phyloP scores from a whole-genome alignment of 2,329 filamentous ascomycete genomes.

The Pseudogymnoascus sp. region DNA sequence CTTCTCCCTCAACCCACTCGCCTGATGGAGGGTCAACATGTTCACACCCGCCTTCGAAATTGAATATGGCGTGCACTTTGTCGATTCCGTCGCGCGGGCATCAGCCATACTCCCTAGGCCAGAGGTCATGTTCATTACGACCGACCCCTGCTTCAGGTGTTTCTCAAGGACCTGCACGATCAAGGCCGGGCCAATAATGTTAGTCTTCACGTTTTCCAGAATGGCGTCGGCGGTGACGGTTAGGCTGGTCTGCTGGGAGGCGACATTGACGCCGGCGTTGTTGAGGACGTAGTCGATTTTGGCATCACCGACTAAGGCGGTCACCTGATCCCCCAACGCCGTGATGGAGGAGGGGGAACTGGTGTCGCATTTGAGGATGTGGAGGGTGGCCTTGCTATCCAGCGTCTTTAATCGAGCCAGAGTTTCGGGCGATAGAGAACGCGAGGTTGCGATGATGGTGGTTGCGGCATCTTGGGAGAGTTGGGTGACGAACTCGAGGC shows the following conservation, averaged over 20 bases:
- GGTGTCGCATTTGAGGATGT: slow-evolving; percentile 36
- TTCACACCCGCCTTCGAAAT: slow-evolving; percentile 19
- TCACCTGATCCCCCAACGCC: slow-evolving; percentile 29
- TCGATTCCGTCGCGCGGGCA: neutral
- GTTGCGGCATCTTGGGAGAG: slow-evolving; percentile 26
- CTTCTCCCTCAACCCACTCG: neutral
- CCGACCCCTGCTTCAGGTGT: slow-evolving; percentile 12
- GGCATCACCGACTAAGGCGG: slow-evolving; percentile 21
- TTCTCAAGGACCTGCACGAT: slow-evolving; percentile 32
- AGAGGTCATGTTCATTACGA: slow-evolving; percentile 19
- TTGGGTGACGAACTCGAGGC: slow-evolving; percentile 21
- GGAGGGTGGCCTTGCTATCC: slow-evolving; percentile 22
- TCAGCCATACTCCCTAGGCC: neutral
- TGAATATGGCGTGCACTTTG: slow-evolving; percentile 15
- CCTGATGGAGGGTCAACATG: slow-evolving; percentile 13
- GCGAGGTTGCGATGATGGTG: slow-evolving; percentile 34
- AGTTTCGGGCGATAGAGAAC: slow-evolving; percentile 24
- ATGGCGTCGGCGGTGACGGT: slow-evolving; percentile 32
- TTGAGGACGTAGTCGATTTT: slow-evolving; percentile 37
- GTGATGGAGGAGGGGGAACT: slow-evolving; percentile 30
- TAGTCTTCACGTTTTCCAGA: slow-evolving; percentile 34
- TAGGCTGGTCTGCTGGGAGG: slow-evolving; percentile 31
- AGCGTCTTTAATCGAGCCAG: slow-evolving; percentile 26
- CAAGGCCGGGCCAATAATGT: slow-evolving; percentile 40
- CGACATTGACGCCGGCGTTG: slow-evolving; percentile 35